Conservation (phyloP, 2,329 filamentous ascomycete species). For the Arthrobotrys conoides region DNA sequence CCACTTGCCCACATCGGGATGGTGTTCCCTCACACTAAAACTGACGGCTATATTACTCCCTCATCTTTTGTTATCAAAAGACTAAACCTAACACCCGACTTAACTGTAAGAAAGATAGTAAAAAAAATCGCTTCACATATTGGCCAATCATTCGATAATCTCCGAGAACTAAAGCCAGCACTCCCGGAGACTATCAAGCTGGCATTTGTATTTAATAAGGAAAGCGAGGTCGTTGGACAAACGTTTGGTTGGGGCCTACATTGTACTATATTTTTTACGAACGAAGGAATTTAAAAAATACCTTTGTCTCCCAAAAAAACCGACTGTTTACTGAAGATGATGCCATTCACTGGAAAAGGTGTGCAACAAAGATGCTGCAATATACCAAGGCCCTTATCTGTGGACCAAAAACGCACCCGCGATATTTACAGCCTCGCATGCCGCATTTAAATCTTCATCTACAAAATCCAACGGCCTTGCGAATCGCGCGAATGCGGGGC, state of each 20-base stretch:
- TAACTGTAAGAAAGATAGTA: neutral
- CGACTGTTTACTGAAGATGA: too few species aligned
- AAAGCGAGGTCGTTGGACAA: neutral
- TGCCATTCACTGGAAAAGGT: neutral
- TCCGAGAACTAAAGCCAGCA: neutral
- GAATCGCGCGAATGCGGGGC: neutral
- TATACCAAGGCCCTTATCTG: neutral
- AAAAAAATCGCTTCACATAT: neutral
- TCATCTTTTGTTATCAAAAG: neutral
- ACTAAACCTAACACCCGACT: neutral
- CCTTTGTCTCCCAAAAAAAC: neutral
- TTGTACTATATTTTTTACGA: neutral
- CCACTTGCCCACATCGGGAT: neutral
- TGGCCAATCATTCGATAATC: neutral
- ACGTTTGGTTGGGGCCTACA: neutral
- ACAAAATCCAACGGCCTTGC: neutral
- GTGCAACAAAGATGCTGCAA: neutral
- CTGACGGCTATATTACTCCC: neutral
- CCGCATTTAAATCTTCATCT: neutral
- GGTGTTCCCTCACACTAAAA: neutral
- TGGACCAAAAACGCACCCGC: neutral
- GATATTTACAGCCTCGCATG: conserved; percentile 11
- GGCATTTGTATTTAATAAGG: too few species aligned
- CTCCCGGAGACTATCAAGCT: neutral
- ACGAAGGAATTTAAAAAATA: neutral